Base-by-base conservation (phyloP, 2,329 filamentous ascomycete species). In the Botryotinia convoluta region DNA sequence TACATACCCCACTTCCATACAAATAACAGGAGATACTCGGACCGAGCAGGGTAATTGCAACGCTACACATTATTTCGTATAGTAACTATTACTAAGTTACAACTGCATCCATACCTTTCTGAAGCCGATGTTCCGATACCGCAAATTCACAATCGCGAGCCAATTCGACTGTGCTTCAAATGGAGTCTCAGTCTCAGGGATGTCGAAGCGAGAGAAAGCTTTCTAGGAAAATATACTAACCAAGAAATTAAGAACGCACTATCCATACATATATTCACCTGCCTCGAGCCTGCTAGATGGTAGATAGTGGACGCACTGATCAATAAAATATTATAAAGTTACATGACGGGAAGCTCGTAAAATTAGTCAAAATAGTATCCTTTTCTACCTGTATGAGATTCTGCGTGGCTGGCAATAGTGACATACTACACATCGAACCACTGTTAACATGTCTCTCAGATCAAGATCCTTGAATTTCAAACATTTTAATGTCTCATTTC, bases 401-500 rank as follows among this genome's bases (percentile, higher is more conserved):
- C 22, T 69, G n/a, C 48, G 67, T 69, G 67, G 67, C 67, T 69
- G 51, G 39, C 18, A 44, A 68, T 16, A 69, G 51, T 44, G 39
- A 59, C 37, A 44, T 44, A 20, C 54, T n/a, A 18, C 26, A 44
- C 26, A 44, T 42, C 20, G 51, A 45, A 4, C 54, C 54, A 32
- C 48, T 35, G 51, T 69, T 35, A 32, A 42, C 39, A 70, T 70
- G 68, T 62, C 68, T 61, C 57, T 62, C n/a, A 70, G 68, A 70
- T 70, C 68, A 8, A 70, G 29, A 45, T n/a, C 54, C 68, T 70
- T 70, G 20, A 70, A 70, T 45, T 70, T 62, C 51, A 69, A 62
- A 64, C 69, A 76, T 72, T 76, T 76, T 39, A 44, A 75, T 51
- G 74, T 88, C 74, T 82, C 84, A 57, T 88, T 86, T 75, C 88